phyloP scores from a whole-genome alignment of 1,139 yeast genomes.

The Nakaseomyces delphensis region DNA sequence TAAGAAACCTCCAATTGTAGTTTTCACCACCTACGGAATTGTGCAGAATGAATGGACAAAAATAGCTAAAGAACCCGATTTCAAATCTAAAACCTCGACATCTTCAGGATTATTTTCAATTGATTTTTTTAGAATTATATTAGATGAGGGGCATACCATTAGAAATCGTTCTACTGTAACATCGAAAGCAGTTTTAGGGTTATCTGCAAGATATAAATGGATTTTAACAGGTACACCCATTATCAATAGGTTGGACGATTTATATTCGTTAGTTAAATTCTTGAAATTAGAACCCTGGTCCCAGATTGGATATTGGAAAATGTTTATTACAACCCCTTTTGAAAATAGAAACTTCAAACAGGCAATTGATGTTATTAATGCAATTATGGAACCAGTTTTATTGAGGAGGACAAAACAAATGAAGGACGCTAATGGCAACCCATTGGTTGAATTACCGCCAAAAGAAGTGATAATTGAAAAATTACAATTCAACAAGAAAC shows the following conservation, averaged over 20 bases:
- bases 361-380: conserved; percentile 75
- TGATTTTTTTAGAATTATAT: conserved; percentile 65
- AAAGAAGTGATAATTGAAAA: conserved; percentile 65
- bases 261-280: conserved; percentile 69
- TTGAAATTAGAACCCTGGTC: conserved; percentile 83
- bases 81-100: conserved; percentile 10
- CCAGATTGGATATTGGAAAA: conserved; percentile 79
- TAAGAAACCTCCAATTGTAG: conserved; percentile 53
- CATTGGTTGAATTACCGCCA: conserved; percentile 67
- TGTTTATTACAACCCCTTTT: conserved; percentile 78
- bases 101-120: conserved; percentile 58
- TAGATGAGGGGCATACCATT: conserved; percentile 91
- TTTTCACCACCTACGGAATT: conserved; percentile 85
- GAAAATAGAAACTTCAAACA: conserved; percentile 60
- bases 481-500: conserved; percentile 58
- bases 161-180: conserved; percentile 75
- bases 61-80: conserved; percentile 10
- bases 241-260: conserved; percentile 78
- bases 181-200: conserved; percentile 65
- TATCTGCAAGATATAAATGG: conserved; percentile 68
- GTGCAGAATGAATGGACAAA: conserved; percentile 61
- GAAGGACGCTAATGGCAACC: conserved; percentile 65
- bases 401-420: conserved; percentile 81
- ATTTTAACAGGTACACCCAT: conserved; percentile 91
- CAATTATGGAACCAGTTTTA: conserved; percentile 75